A percentile compares a stretch with the other conserved stretches of the same genome.
Evolutionary conservation across 176 grass and related monocot species (phyloP).

Genomic region (Bolboschoenus planiculmis): DNA sequence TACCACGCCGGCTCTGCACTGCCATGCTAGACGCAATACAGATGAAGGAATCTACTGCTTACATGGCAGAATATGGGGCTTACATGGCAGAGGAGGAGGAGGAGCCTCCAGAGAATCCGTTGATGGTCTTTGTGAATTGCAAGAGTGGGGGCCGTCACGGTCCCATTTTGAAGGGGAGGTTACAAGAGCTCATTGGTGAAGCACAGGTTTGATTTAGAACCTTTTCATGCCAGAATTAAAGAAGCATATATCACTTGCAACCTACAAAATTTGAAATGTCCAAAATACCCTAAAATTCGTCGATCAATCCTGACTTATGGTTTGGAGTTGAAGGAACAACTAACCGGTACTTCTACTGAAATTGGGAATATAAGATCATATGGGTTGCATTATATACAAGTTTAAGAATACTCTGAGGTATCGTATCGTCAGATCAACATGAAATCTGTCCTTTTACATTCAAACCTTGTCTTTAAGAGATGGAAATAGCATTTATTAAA

Average conservation of each 20-base stretch:
- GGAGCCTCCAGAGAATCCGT: conserved; percentile 56
- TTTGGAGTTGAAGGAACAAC: not conserved
- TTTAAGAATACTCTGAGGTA: not conserved
- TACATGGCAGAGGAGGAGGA: conserved; percentile 26
- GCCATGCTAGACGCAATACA: conserved; percentile 52
- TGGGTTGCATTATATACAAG: not conserved
- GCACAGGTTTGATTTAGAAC: conserved; percentile 48
- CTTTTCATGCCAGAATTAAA: not conserved
- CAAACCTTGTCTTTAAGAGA: not conserved
- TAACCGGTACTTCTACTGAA: not conserved
- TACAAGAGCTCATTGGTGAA: conserved; percentile 75
- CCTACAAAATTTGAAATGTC: not conserved
- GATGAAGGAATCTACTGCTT: not conserved
- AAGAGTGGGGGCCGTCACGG: conserved; percentile 81
- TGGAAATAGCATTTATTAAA: not conserved
- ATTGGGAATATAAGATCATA: not conserved
- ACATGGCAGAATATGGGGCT: not conserved
- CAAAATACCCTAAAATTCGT: not conserved
- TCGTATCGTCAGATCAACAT: not conserved
- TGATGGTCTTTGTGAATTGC: conserved; percentile 82
- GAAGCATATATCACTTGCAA: not conserved
- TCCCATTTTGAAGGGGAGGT: conserved; percentile 66
- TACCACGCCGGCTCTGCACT: conserved; percentile 42
- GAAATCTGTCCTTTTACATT: not conserved
- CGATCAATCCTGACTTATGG: not conserved